Base-by-base conservation (phyloP, 306 rosid genomes). In the Begonia masoniana region DNA sequence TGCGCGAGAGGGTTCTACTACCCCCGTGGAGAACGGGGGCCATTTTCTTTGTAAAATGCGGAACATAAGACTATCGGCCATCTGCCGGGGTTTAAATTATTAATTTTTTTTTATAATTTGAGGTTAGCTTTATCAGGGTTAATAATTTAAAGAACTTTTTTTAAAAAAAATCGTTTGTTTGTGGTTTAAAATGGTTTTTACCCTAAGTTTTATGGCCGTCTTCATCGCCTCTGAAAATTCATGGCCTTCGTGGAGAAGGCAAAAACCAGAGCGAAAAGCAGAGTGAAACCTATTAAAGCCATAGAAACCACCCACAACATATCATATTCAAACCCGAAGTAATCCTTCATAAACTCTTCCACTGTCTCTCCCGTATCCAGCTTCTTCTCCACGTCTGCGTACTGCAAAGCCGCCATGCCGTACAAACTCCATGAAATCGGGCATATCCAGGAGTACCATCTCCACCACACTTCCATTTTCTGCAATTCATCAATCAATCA, bases 351-450 rank as follows among this genome's bases (percentile, higher is more conserved):
- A 48, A 59, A 68, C 51, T 63, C 58, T 51, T 64, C 51, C 53
- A 63, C 64, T 5, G 74, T 73, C 71, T 73, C 59, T 36, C 78
- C 65, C 26, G 74, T 42, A 19, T 68, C 71, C 7, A 73, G 56
- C 52, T 64, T 68, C 4, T 47, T 68, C 51, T 68, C 41, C 26
- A 49, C 50, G 43, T 73, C 74, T 31, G 61, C 74, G 48, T 39
- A 73, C 24, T 68, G 78, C 35, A 70, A 31, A 35, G 56, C 56
- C 14, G 52, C 67, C 74, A 68, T 60, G n/a, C 78, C 78, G 56
- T 73, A 63, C 13, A 73, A 41, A 63, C 74, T 64, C 73, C 74
- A 73, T 2, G 59, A 41, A 23, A 43, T 15, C 26, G 78, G 78
- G 54, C 64, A 67, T 31, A 68, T 10, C 78, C 78, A 68, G 17